Evolutionary conservation across 2,329 filamentous ascomycete species (phyloP), one percentile per base, ranked within the genome.

Genomic region (Parafenestella ontariensis): DNA sequence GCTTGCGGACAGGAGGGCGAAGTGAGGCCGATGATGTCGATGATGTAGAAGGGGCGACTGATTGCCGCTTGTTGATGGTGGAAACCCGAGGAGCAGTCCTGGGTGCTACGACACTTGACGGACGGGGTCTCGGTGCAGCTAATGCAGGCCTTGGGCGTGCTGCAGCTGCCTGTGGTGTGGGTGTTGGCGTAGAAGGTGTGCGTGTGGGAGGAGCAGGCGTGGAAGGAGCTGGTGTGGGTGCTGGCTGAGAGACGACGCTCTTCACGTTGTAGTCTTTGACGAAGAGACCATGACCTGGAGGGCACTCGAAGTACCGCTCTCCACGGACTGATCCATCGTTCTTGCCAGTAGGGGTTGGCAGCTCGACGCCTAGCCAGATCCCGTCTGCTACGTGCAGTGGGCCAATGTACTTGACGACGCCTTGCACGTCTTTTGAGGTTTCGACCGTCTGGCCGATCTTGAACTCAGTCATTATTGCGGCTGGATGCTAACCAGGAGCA

Each of bases 311-410:
- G 74, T 98, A 98, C 18, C 91, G 83, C 71, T 91, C 85, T 58
- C 92, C 93, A 75, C 94, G 86, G 42, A 98, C 91, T 50, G 90
- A 89, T 61, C 94, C 94, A 82, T 98, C 92, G 68, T 98, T 98
- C 81, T 98, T 98, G 28, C 95, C 94, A 18, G 84, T 86, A 48
- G 88, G 82, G 42, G 91, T 89, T 47, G 92, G 87, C 52, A 98
- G 85, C 79, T 96, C 93, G 55, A 98, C 85, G 61, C 94, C 94
- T 54, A 97, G 82, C 92, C 93, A 98, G 58, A 90, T 87, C 59
- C 93, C 94, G 5, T 83, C 80, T 53, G 92, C 59, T 96, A 98
- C 96, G 66, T 85, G 81, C 33, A 94, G 92, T 50, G 84, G 80
- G 68, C 95, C 95, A 56, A 91, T 58, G 77, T 91, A 99, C 67